Percentiles rank a stretch among this genome's conserved stretches.
phyloP scores from a whole-genome alignment of 2,329 filamentous ascomycete genomes.

The Clarireedia monteithiana region DNA sequence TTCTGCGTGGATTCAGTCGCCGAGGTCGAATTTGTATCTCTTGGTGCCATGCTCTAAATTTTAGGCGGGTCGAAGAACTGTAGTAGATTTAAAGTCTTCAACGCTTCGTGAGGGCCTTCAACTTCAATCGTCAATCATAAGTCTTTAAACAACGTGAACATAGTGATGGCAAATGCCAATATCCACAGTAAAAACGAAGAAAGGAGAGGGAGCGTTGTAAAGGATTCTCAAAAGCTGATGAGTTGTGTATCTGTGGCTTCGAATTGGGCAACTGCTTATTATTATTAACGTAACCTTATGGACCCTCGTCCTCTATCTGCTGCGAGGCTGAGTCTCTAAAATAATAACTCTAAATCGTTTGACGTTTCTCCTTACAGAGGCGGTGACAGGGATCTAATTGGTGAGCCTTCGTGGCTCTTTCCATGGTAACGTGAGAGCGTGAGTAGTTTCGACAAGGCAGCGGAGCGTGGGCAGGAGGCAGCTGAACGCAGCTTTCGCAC shows the following conservation, averaged over 20 bases:
- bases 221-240: slow-evolving; percentile 1
- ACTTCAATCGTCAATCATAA: slow-evolving; percentile 3
- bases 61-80: background rate
- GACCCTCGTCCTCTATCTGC: background rate
- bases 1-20: slow-evolving; percentile 15
- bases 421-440: no score
- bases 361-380: background rate
- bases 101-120: background rate
- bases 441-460: background rate
- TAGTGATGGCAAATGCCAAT: background rate
- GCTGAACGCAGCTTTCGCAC: background rate
- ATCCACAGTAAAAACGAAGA: background rate
- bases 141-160: background rate
- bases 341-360: background rate
- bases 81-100: background rate
- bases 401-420: background rate
- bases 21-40: slow-evolving; percentile 15
- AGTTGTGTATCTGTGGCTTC: background rate
- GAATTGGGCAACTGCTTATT: background rate
- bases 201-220: background rate
- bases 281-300: background rate
- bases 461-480: no score
- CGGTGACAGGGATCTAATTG: background rate
- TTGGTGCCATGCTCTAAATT: slow-evolving; percentile 17
- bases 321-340: slow-evolving; percentile 7